phyloP scores from a whole-genome alignment of 345 rosid genomes.

The Populus simonii region DNA sequence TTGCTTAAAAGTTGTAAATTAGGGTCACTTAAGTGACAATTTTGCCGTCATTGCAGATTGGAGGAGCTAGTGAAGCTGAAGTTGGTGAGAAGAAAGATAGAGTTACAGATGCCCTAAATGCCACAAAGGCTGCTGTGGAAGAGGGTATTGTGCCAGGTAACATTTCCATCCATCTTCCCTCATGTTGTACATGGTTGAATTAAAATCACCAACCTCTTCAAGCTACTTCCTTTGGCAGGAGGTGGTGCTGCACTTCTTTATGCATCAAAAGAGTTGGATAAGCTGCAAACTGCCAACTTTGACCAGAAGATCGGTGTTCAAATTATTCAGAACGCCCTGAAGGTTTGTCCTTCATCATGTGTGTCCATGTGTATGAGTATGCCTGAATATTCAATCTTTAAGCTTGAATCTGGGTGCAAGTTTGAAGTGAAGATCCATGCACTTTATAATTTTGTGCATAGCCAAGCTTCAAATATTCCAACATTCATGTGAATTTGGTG shows the following conservation, averaged over 20 bases:
- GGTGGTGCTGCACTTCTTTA: constrained; percentile 96
- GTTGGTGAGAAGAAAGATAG: constrained; percentile 92
- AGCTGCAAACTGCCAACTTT: constrained; percentile 78
- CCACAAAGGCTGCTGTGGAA: constrained; percentile 98
- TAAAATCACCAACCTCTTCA: background rate
- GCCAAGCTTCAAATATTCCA: background rate
- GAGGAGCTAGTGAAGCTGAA: constrained; percentile 97
- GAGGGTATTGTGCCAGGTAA: constrained; percentile 98
- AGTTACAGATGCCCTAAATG: constrained; percentile 94
- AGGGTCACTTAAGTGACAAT: background rate
- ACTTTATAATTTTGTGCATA: background rate
- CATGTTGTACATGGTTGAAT: too few relatives aligned
- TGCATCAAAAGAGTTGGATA: constrained; percentile 85
- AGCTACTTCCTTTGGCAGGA: constrained; percentile 37
- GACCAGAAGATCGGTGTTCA: constrained; percentile 95
- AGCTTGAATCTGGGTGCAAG: background rate
- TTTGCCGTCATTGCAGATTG: constrained; percentile 55
- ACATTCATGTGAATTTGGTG: background rate
- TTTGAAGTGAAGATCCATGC: background rate
- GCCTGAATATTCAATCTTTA: background rate
- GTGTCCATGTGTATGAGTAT: background rate
- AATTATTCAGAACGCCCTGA: constrained; percentile 90
- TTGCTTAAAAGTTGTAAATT: background rate
- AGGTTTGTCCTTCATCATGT: constrained; percentile 41
- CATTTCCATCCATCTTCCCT: background rate